phyloP scores from a whole-genome alignment of 2,329 filamentous ascomycete genomes.

The Arthrobotrys iridis region DNA sequence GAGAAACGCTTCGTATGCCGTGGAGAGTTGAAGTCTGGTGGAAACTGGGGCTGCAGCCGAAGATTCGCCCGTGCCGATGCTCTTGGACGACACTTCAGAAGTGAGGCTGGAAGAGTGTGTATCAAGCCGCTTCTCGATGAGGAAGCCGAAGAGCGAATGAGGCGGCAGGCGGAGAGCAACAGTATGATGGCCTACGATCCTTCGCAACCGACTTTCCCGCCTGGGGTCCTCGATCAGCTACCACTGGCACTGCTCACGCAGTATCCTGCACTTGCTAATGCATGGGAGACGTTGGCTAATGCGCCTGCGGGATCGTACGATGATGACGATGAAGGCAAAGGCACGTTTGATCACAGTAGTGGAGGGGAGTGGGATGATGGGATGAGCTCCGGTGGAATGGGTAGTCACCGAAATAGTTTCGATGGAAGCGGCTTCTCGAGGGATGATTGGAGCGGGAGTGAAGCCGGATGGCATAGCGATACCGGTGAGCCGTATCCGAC shows the following conservation, averaged over 20 bases:
- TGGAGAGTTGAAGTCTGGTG: conserved; percentile 82
- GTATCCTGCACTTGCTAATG: conserved; percentile 88
- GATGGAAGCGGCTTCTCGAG: conserved; percentile 55
- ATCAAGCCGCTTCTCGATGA: conserved; percentile 98
- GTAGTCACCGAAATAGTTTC: conserved; percentile 57
- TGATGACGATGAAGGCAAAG: conserved; percentile 75
- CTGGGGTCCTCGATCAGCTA: conserved; percentile 71
- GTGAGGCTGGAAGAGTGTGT: conserved; percentile 92
- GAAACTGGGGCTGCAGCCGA: conserved; percentile 90
- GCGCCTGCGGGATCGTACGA: conserved; percentile 72
- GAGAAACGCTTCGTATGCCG: conserved; percentile 99
- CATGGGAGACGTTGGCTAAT: conserved; percentile 82
- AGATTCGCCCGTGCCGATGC: conserved; percentile 96
- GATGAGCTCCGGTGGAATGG: conserved; percentile 54
- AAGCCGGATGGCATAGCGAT: conserved; percentile 52
- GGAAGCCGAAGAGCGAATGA: conserved; percentile 78
- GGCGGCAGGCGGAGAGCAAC: conserved; percentile 66
- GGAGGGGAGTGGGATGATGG: conserved; percentile 58
- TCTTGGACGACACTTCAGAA: conserved; percentile 91
- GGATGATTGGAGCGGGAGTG: conserved; percentile 55
- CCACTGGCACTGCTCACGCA: conserved; percentile 88
- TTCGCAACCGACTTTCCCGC: conserved; percentile 64
- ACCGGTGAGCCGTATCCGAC: conserved; percentile 40
- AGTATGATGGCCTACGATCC: conserved; percentile 70
- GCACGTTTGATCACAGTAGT: conserved; percentile 59